Percentiles rank a stretch among this genome's conserved stretches.
These are phyloP conservation scores for Spathaspora boniae DNA, from an alignment of 805 yeast species.

Conservation along the genomic window DNA sequence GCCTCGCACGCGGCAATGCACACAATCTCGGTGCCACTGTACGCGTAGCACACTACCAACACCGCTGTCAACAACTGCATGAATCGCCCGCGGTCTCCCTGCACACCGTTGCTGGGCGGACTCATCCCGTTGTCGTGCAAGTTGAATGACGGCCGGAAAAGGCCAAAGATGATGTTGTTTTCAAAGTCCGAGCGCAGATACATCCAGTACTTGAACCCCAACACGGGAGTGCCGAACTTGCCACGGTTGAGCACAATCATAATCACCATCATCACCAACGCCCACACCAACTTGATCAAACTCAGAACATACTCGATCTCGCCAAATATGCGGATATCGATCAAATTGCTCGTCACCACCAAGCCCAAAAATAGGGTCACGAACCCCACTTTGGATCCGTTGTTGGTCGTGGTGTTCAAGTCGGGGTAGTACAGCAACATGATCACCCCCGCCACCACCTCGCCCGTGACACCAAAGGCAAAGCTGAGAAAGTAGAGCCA, in stretches of 20 bases:
- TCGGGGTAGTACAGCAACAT: conserved; percentile 66
- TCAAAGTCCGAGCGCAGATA: conserved; percentile 45
- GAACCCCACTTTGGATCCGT: conserved; percentile 52
- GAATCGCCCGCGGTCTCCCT: conserved; percentile 59
- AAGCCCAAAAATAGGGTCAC: conserved; percentile 56
- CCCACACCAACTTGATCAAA: conserved; percentile 50
- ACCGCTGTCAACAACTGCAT: conserved; percentile 59
- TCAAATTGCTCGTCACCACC: conserved; percentile 50
- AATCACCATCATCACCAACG: conserved; percentile 52
- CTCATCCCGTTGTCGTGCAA: conserved; percentile 53
- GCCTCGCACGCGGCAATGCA: conserved; percentile 85
- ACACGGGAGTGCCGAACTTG: conserved; percentile 32
- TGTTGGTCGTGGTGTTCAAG: conserved; percentile 46
- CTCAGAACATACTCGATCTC: conserved; percentile 68
- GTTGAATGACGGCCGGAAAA: conserved; percentile 71
- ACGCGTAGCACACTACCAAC: conserved; percentile 67
- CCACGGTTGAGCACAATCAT: conserved; percentile 68
- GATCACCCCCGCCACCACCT: conserved; percentile 75
- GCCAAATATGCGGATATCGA: conserved; percentile 71
- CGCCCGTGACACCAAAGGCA: conserved; percentile 71
- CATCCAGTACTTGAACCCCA: conserved; percentile 72
- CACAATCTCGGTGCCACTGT: conserved; percentile 79
- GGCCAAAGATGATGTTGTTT: conserved; percentile 55
- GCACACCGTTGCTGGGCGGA: conserved; percentile 53
- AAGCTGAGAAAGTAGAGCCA: conserved; percentile 73